Evolutionary conservation across 805 yeast species (phyloP), one percentile per base, ranked within the genome.

Genomic region (Pichia pseudocactophila): DNA sequence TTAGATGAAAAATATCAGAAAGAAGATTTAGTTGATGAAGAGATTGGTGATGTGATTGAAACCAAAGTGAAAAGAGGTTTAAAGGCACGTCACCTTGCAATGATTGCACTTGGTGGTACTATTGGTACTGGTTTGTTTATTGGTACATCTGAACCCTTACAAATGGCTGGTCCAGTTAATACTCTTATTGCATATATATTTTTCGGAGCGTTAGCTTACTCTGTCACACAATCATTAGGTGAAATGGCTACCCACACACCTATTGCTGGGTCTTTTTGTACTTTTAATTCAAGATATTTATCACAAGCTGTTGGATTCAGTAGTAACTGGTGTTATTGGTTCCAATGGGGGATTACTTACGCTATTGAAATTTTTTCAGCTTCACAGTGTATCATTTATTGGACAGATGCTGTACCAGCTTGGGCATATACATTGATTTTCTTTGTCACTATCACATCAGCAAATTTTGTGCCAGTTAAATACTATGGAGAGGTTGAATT

Each of bases 161-260:
- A 61, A 3, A 54, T 64, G 28, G 78, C 84, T 12, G 90, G 90
- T 18, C 89, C 89, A 1, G 88, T 76, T 10, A 74, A 76, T 40
- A 65, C 84, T 4, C 61, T 82, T 25, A 76, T 82, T 37, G 72
- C 85, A 2, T 82, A 76, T 52, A 37, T 76, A 15, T 79, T 79
- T 58, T 78, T 81, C 70, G 85, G 82, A 30, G 58, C 81, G 2
- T 55, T 82, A 36, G 85, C 79, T 0, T 79, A 68, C 53, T 70
- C 74, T n/a, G 83, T 82, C 40, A 76, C 84, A 16, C 88, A 81
- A 57, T 72, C 82, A 3, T 64, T 82, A 43, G 89, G 88, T 54
- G 90, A 82, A 60, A 80, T 82, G 89, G 87, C 88, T 39, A 81
- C 88, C 8, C 78, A 71, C 49, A 77, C 82, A 15, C 89, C 89